These are phyloP conservation scores for Podospora comata DNA, from an alignment of 495 filamentous ascomycete genomes.

Conservation along the genomic window DNA sequence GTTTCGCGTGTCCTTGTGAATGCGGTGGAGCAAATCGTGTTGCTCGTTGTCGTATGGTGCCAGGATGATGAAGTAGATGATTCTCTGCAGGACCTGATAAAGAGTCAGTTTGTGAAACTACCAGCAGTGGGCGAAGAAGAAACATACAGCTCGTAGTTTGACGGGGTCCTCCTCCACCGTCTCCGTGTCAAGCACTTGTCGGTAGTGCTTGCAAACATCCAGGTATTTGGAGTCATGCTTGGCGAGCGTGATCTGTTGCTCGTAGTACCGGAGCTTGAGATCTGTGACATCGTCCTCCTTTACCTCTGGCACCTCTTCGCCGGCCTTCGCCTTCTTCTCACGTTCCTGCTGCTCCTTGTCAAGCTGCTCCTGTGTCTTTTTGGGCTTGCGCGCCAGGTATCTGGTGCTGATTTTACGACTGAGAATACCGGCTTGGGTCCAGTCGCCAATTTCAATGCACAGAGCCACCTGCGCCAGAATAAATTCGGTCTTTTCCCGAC, in stretches of 20 bases:
- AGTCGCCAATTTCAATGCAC: conserved; percentile 94
- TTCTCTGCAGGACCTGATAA: conserved; percentile 73
- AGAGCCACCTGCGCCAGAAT: conserved; percentile 92
- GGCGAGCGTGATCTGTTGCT: conserved; percentile 89
- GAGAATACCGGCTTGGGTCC: conserved; percentile 91
- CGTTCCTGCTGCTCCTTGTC: conserved; percentile 85
- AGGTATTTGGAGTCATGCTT: conserved; percentile 98
- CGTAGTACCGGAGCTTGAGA: conserved; percentile 92
- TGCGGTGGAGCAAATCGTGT: conserved; percentile 91
- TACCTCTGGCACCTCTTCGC: conserved; percentile 73
- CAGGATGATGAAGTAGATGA: conserved; percentile 96
- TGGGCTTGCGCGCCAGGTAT: conserved; percentile 84
- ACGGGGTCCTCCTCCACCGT: conserved; percentile 84
- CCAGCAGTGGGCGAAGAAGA: background rate
- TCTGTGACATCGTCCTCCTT: conserved; percentile 90
- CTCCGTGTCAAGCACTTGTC: conserved; percentile 92
- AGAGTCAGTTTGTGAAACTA: conserved; percentile 29
- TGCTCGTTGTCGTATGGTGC: conserved; percentile 98
- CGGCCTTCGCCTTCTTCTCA: conserved; percentile 65
- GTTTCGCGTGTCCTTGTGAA: conserved; percentile 69
- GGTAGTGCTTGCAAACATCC: conserved; percentile 94
- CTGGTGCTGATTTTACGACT: conserved; percentile 94
- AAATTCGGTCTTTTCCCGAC: conserved; percentile 97
- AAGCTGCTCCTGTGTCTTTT: conserved; percentile 80
- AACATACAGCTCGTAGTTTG: conserved; percentile 75